Conservation (phyloP, 73 alveolate genomes). For the Effrenium voratum region DNA sequence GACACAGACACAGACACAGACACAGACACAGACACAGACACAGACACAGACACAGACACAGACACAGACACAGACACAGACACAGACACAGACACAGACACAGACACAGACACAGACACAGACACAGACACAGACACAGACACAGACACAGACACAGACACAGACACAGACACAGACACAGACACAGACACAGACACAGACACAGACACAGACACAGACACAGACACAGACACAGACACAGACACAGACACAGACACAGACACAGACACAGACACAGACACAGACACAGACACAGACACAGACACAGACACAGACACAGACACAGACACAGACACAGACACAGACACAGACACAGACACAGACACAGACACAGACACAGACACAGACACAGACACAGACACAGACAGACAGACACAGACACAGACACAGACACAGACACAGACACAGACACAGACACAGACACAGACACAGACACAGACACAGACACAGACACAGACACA, state of each 20-base stretch:
- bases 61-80: background rate
- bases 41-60: background rate
- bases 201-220: background rate
- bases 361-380: background rate
- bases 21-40: background rate
- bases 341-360: slow-evolving; percentile 4
- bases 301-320: background rate
- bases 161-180: background rate
- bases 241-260: background rate
- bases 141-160: background rate
- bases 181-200: background rate
- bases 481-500: background rate
- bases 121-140: background rate
- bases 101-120: background rate
- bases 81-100: background rate
- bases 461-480: background rate
- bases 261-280: background rate
- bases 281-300: background rate
- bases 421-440: slow-evolving; percentile 4
- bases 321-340: background rate
- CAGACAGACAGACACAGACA: background rate
- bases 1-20: background rate
- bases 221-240: background rate
- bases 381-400: background rate
- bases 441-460: background rate